These are phyloP conservation scores for Polygonum aviculare DNA, from an alignment of 148 eudicot species.

Conservation along the genomic window DNA sequence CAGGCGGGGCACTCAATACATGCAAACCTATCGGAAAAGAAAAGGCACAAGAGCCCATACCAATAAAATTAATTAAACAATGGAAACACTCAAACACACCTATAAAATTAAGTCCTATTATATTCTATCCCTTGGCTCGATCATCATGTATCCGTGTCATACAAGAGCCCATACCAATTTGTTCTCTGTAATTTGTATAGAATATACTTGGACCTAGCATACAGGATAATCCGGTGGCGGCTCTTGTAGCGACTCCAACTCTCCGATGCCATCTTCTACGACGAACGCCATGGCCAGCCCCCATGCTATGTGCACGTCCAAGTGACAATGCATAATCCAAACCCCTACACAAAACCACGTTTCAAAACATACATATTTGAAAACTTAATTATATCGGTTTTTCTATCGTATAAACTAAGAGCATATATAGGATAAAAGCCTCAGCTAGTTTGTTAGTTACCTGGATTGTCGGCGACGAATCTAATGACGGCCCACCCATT, in stretches of 20 bases:
- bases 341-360: conserved; percentile 32
- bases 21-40: no score
- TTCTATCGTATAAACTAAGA: no score
- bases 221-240: conserved; percentile 59
- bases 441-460: conserved; percentile 16
- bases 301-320: conserved; percentile 80
- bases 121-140: not conserved
- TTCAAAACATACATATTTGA: not conserved
- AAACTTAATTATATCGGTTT: not conserved
- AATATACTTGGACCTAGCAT: conserved; percentile 22
- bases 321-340: conserved; percentile 83
- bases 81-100: not conserved
- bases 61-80: no score
- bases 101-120: not conserved
- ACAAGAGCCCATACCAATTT: not conserved
- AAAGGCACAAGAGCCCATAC: no score
- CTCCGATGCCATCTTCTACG: conserved; percentile 62
- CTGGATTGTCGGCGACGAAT: conserved; percentile 96
- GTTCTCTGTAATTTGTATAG: not conserved
- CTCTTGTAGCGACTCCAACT: conserved; percentile 36
- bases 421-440: no score
- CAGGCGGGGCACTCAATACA: no score
- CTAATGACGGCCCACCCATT: conserved; percentile 86
- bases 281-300: conserved; percentile 70
- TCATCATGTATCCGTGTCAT: not conserved